A percentile compares a stretch with the other conserved stretches of the same genome.
Conservation (phyloP, 352 stramenopile species). For the Globisporangium solare region DNA sequence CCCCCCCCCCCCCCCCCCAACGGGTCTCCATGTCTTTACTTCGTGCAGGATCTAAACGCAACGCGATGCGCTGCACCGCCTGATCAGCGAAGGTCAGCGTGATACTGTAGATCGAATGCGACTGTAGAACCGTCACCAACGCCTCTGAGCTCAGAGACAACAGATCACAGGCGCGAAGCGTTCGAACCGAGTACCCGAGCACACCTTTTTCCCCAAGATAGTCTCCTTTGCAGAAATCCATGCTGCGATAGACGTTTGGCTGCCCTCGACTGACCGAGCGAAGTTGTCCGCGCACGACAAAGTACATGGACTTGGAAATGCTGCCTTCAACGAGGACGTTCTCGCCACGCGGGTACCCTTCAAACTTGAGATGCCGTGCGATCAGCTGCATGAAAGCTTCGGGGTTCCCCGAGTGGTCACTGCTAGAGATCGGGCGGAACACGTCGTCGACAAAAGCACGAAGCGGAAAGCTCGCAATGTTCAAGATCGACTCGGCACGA, state of each 20-base stretch:
- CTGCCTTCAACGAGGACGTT: conserved; percentile 58
- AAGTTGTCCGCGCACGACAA: conserved; percentile 51
- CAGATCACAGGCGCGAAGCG: conserved; percentile 52
- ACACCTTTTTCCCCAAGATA: conserved; percentile 60
- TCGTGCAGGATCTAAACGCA: conserved; percentile 8
- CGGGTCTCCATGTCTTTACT: conserved; percentile 27
- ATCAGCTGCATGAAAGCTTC: conserved; percentile 33
- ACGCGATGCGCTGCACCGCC: conserved; percentile 18
- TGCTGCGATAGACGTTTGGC: conserved; percentile 13
- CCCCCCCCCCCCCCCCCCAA: conserved; percentile 40
- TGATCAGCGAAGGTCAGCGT: conserved; percentile 37
- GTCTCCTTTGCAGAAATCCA: conserved; percentile 39
- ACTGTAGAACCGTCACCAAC: conserved; percentile 36
- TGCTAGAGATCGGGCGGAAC: conserved; percentile 33
- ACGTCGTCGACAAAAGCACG: conserved; percentile 31
- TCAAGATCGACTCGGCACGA: conserved; percentile 42
- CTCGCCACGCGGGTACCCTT: conserved; percentile 57
- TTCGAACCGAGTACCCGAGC: conserved; percentile 47
- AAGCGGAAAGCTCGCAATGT: conserved; percentile 39
- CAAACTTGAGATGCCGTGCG: conserved; percentile 43
- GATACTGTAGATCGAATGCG: conserved; percentile 32
- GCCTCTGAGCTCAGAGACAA: conserved; percentile 40
- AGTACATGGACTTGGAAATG: conserved; percentile 66
- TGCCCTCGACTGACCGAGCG: conserved; percentile 29
- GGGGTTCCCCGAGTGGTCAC: conserved; percentile 17